Base-by-base conservation (phyloP, 768 basidiomycete species). In the Pulveroboletus frians region DNA sequence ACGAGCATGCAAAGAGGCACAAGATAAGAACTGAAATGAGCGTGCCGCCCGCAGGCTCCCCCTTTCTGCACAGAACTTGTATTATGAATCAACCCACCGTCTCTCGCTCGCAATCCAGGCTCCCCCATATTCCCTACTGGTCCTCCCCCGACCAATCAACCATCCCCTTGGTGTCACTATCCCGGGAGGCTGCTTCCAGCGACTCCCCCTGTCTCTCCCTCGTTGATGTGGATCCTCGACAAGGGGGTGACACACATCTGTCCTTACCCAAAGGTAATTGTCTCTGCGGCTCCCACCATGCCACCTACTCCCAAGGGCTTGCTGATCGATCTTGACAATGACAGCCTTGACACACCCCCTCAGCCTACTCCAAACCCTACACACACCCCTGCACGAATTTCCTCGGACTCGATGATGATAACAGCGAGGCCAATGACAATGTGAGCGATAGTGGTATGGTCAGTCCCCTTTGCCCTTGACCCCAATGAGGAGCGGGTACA, bases 321-420 rank as follows among this genome's bases (percentile, higher is more conserved):
- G 18, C 65, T 82, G 23, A 83, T 83, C 50, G 78, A 83, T 63
- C 65, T 83, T 17, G 73, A 77, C 23, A 78, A 77, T 40, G 61
- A 63, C 21, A 69, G 62, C 42, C 57, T 69, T 11, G 67, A 69
- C 30, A 49, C 46, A 39, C 39, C 39, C 4, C 13, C 53, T 15
- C 62, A 31, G 27, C 31, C 50, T 2, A 13, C 52, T 20, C 34
- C 48, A 5, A 51, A 45, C 31, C 44, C 54, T 21, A 31, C 50
- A n/a, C 3, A 37, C 52, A 3, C 67, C 62, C 1, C 15, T 59
- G 44, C 9, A 36, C 62, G 27, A 56, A 67, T 35, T 47, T 69
- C 9, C 50, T 65, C 9, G 61, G 64, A 1, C 52, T 57, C 10
- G 55, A 54, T 9, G 55, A 57, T 8, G 60, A 57, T 3, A 37